Evolutionary conservation across 768 basidiomycete species (phyloP).

Genomic region (Cyclocybe cylindracea): DNA sequence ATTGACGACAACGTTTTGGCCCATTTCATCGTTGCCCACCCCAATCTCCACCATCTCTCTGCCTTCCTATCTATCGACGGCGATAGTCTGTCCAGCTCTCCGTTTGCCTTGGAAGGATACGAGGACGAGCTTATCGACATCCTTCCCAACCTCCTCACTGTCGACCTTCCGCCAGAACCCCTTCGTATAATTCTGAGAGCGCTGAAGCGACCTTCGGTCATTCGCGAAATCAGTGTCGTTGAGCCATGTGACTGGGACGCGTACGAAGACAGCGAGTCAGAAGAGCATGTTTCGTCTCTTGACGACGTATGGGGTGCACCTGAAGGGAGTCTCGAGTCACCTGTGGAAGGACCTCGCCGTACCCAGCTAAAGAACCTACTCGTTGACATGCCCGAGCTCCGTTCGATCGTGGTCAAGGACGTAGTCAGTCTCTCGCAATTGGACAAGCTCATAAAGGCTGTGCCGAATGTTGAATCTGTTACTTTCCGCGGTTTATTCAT

Average conservation of each 20-base stretch:
- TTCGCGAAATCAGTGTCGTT: conserved; percentile 3
- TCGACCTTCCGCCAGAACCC: conserved; percentile 1
- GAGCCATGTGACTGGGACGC: conserved; percentile 15
- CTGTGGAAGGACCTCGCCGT: background rate
- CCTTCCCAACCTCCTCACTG: conserved; percentile 5
- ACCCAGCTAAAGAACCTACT: conserved; percentile 1
- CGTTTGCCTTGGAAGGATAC: conserved; percentile 7
- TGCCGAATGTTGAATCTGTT: conserved; percentile 10
- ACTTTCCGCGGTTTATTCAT: background rate
- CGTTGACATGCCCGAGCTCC: conserved; percentile 4
- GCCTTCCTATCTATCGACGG: conserved; percentile 6
- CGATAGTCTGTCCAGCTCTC: conserved; percentile 2
- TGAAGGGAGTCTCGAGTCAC: background rate
- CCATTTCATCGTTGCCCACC: conserved; percentile 12
- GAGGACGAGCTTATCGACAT: conserved; percentile 1
- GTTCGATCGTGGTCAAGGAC: conserved; percentile 2
- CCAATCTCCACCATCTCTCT: conserved; percentile 6
- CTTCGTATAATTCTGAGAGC: conserved; percentile 7
- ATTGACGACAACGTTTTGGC: conserved; percentile 9
- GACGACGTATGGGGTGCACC: conserved; percentile 16
- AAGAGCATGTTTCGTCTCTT: conserved; percentile 7
- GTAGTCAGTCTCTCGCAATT: conserved; percentile 8
- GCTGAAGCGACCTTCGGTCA: conserved; percentile 4
- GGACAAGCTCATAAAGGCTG: conserved; percentile 3
- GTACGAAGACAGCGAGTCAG: conserved; percentile 2